phyloP scores from a whole-genome alignment of 768 basidiomycete genomes.

The Thelephora aurantiotincta region DNA sequence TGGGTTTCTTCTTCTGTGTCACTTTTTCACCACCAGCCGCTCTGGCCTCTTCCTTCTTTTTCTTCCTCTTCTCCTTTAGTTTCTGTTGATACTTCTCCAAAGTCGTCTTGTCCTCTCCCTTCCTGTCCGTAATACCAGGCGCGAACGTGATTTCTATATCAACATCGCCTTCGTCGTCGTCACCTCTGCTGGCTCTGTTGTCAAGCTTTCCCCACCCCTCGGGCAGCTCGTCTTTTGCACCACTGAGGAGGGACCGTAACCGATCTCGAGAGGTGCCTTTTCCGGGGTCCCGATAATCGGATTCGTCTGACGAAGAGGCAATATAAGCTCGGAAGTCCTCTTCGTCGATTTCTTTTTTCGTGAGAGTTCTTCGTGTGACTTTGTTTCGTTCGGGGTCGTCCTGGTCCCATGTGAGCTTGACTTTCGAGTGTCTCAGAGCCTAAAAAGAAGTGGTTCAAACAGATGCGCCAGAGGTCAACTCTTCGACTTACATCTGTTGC shows the following conservation, averaged over 20 bases:
- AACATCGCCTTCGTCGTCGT: slow-evolving; percentile 33
- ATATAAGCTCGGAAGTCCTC: slow-evolving; percentile 62
- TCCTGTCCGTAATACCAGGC: slow-evolving; percentile 55
- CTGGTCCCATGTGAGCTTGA: slow-evolving; percentile 96
- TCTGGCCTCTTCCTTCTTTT: slow-evolving; percentile 55
- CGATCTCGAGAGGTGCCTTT: slow-evolving; percentile 44
- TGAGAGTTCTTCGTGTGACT: slow-evolving; percentile 64
- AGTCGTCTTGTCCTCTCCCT: slow-evolving; percentile 65
- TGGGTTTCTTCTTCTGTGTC: slow-evolving; percentile 12
- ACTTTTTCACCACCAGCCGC: slow-evolving; percentile 15
- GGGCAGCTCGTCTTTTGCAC: slow-evolving; percentile 51
- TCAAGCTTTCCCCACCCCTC: slow-evolving; percentile 62
- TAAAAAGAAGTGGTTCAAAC: slow-evolving; percentile 15
- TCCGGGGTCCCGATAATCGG: slow-evolving; percentile 44
- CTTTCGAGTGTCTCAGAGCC: slow-evolving; percentile 96
- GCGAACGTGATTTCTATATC: slow-evolving; percentile 96
- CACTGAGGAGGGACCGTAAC: slow-evolving; percentile 61
- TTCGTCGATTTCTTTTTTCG: slow-evolving; percentile 81
- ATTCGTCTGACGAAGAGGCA: slow-evolving; percentile 33
- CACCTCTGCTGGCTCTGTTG: slow-evolving; percentile 5
- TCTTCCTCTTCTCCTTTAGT: slow-evolving; percentile 78
- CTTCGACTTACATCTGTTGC: slow-evolving; percentile 66
- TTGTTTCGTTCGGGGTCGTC: slow-evolving; percentile 83
- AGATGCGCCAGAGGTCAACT: background rate
- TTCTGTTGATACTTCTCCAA: slow-evolving; percentile 83